Evolutionary conservation across 148 eudicot species (phyloP).

Genomic region (Chenopodium suecicum): DNA sequence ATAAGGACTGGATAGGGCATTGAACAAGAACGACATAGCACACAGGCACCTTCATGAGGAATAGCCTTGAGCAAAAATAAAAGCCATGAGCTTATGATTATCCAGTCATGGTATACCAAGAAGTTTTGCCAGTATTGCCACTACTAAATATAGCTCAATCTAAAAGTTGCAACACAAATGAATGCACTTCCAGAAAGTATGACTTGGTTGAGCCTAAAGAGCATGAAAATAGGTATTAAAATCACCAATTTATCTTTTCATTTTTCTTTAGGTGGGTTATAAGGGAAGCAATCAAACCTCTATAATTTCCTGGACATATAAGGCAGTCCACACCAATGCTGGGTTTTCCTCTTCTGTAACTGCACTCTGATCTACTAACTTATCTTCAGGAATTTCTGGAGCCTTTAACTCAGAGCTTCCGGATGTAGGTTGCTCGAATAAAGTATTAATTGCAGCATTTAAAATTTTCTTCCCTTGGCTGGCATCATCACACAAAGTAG

Average conservation of each 20-base stretch:
- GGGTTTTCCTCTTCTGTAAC: constrained; percentile 45
- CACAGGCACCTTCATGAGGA: background rate
- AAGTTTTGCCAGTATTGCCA: background rate
- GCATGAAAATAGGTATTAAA: background rate
- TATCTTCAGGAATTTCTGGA: constrained; percentile 34
- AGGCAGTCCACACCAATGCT: constrained; percentile 66
- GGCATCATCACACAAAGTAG: constrained; percentile 63
- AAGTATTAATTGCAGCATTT: constrained; percentile 52
- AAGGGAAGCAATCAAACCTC: constrained; percentile 41
- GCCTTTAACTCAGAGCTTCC: constrained; percentile 35
- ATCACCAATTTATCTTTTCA: background rate
- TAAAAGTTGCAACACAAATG: background rate
- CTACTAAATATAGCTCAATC: background rate
- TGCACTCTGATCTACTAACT: constrained; percentile 24
- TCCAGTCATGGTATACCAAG: background rate
- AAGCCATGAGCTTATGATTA: background rate
- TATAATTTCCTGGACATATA: constrained; percentile 59
- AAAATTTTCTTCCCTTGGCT: constrained; percentile 61
- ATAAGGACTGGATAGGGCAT: background rate
- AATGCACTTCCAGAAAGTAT: background rate
- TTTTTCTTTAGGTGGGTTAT: background rate
- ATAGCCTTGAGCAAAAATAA: background rate
- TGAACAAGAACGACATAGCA: background rate
- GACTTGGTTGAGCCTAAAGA: background rate
- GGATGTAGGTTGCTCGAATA: constrained; percentile 43